phyloP scores from a whole-genome alignment of 2,329 filamentous ascomycete species.

The Botrytis galanthina region DNA sequence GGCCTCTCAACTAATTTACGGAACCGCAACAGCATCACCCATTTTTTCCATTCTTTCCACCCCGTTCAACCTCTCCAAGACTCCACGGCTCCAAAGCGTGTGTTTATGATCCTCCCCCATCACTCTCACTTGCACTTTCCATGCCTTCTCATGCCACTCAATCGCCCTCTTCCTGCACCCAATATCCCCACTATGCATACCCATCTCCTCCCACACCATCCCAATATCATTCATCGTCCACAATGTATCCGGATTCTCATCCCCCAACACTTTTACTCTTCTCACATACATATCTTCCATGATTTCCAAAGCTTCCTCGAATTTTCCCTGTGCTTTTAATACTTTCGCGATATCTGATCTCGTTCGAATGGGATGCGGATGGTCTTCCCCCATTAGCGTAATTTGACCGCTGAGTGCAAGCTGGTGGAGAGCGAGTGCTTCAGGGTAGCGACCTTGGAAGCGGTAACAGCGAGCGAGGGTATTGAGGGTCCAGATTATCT shows the following conservation, averaged over 20 bases:
- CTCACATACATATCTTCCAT: conserved; percentile 7
- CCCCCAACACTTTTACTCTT: conserved; percentile 1
- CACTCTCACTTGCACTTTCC: neutral
- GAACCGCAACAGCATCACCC: neutral
- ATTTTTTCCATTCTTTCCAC: neutral
- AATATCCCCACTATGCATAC: neutral
- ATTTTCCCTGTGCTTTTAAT: conserved; percentile 4
- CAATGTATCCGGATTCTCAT: conserved; percentile 11
- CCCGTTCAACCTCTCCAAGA: neutral
- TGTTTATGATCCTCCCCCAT: neutral
- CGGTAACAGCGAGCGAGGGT: conserved; percentile 15
- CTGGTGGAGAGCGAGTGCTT: conserved; percentile 6
- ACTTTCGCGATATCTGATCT: conserved; percentile 5
- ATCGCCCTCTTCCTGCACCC: neutral
- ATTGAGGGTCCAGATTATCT: conserved; percentile 14
- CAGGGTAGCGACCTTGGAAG: conserved; percentile 1
- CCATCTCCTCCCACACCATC: neutral
- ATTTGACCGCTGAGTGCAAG: conserved; percentile 11
- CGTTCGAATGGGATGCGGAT: conserved; percentile 9
- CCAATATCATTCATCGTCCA: conserved; percentile 20
- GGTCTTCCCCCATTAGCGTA: conserved; percentile 5
- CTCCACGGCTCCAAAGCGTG: neutral
- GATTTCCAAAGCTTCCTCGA: conserved; percentile 12
- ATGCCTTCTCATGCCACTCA: neutral
- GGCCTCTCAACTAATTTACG: accelerated